phyloP scores from a whole-genome alignment of 2,329 filamentous ascomycete species.

The Mycosphaerella sp. region DNA sequence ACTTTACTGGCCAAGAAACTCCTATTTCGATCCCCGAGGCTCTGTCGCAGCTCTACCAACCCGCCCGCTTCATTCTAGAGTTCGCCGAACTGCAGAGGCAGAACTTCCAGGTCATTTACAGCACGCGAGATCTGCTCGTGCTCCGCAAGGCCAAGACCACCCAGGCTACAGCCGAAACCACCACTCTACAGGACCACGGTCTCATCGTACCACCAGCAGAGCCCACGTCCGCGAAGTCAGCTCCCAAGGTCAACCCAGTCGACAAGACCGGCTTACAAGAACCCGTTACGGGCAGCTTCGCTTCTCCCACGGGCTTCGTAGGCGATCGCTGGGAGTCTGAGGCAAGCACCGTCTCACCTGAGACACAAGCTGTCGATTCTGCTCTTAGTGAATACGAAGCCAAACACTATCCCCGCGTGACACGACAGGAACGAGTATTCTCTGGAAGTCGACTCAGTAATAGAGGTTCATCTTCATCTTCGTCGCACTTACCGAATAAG shows the following conservation, averaged over 20 bases:
- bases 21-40: slow-evolving; percentile 55
- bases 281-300: slow-evolving; percentile 51
- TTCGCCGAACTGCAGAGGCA: slow-evolving; percentile 54
- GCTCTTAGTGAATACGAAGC: slow-evolving; percentile 28
- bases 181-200: slow-evolving; percentile 23
- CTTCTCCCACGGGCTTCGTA: slow-evolving; percentile 60
- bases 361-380: slow-evolving; percentile 23
- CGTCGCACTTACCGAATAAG: slow-evolving; percentile 23
- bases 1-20: slow-evolving; percentile 48
- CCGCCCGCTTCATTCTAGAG: slow-evolving; percentile 59
- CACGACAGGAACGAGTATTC: slow-evolving; percentile 45
- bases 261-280: slow-evolving; percentile 35
- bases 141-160: slow-evolving; percentile 55
- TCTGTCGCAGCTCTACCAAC: slow-evolving; percentile 55
- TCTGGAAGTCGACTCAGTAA: slow-evolving; percentile 35
- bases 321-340: slow-evolving; percentile 19
- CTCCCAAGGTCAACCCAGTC: slow-evolving; percentile 50
- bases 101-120: slow-evolving; percentile 63
- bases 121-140: slow-evolving; percentile 57
- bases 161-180: background rate
- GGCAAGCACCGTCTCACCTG: slow-evolving; percentile 41
- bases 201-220: slow-evolving; percentile 16
- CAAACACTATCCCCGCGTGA: slow-evolving; percentile 42
- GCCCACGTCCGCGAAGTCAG: slow-evolving; percentile 5
- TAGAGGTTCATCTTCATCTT: slow-evolving; percentile 28